Evolutionary conservation across 2,329 filamentous ascomycete genomes (phyloP), one percentile per base, ranked within the genome.

Genomic region (Epichloe gansuensis): DNA sequence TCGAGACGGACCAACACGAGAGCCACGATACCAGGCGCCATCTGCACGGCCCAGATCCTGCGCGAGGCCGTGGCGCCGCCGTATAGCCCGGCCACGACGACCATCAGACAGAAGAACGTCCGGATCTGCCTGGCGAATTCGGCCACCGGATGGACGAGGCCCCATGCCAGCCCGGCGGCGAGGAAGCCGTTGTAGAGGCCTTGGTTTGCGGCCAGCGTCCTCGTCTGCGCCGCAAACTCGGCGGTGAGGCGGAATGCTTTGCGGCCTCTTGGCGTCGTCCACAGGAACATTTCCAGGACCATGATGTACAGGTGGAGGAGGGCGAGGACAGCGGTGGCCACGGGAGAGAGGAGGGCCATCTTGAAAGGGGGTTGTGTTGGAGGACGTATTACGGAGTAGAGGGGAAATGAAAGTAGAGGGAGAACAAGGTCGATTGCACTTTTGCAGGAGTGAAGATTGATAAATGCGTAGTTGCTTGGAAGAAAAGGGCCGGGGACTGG

Each of bases 171-270:
- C 0, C 74, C 74, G 1, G 73, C 73, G 3, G 73, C 69, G n/a
- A 77, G 64, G 51, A 77, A 75, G 42, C 74, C 74, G 58, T 77
- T 77, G 64, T 77, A 77, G 5, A 77, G 64, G 21, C 74, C 74
- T 58, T 76, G 74, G 60, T 76, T 77, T 50, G 71, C 71, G 46
- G 72, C 74, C 38, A 77, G 63, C 4, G 63, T 57, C 54, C 67
- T 68, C 3, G 71, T 74, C 60, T 73, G 58, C 40, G 68, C 60
- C 5, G 74, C 74, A 52, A 73, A 74, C 5, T 74, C 69, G n/a
- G 68, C 58, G 0, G 64, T 68, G 38, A 74, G 63, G 34, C 61
- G 60, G 61, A 77, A 77, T 2, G 72, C 59, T 57, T 68, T 70
- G 55, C 64, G 68, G 39, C 73, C 74, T 31, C 65, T 66, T 2